Percentiles rank a stretch among this genome's conserved stretches.
Conservation (phyloP, 164 flowering plant genomes). For the Tetrastigma voinierianum region DNA sequence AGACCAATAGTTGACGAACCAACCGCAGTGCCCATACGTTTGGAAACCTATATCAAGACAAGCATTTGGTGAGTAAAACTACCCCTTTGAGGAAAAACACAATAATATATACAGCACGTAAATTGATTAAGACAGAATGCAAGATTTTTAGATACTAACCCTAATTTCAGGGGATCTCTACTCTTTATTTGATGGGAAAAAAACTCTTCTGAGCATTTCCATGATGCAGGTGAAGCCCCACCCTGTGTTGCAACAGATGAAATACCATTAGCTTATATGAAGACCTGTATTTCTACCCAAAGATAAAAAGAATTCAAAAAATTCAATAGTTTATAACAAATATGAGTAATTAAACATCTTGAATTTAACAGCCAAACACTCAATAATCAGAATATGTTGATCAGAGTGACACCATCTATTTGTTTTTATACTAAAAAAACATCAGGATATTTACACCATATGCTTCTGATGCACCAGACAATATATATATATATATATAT, state of each 20-base stretch:
- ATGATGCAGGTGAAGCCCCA: slow-evolving; percentile 75
- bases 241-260: slow-evolving; percentile 37
- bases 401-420: neutral
- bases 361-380: neutral
- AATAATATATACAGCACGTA: neutral
- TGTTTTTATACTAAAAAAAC: neutral
- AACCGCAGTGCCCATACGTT: slow-evolving; percentile 82
- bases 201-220: slow-evolving; percentile 97
- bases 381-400: neutral
- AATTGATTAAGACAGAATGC: neutral
- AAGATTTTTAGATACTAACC: slow-evolving; percentile 48
- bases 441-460: neutral
- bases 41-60: slow-evolving; percentile 66
- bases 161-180: slow-evolving; percentile 87
- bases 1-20: slow-evolving; percentile 73
- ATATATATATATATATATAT: too few relatives aligned
- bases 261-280: slow-evolving; percentile 4
- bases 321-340: neutral
- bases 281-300: neutral
- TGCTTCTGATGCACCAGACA: neutral
- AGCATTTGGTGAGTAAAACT: neutral
- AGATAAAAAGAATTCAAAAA: neutral
- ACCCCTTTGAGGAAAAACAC: neutral
- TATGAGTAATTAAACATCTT: neutral
- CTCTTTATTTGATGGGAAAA: slow-evolving; percentile 69